Conservation (phyloP, 1,284 basidiomycete species). For the Ustilago xerochloae region DNA sequence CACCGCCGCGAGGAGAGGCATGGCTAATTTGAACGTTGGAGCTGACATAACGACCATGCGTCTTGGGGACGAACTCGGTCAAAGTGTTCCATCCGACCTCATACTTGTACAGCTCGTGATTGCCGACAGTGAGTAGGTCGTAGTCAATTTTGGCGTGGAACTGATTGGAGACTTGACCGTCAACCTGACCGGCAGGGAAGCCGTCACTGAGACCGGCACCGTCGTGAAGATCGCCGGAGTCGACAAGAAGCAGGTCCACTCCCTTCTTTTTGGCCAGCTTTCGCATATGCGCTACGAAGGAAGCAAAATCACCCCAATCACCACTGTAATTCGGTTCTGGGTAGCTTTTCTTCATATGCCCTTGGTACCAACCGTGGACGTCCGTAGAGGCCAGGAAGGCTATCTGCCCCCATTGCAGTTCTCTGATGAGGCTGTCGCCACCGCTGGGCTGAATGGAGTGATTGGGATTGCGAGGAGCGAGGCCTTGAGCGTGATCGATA, state of each 20-base stretch:
- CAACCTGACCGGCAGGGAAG: slow-evolving; percentile 43
- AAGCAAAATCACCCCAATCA: slow-evolving; percentile 66
- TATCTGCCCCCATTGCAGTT: slow-evolving; percentile 80
- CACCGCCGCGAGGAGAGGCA: slow-evolving; percentile 19
- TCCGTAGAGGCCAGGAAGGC: slow-evolving; percentile 85
- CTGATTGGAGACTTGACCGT: slow-evolving; percentile 60
- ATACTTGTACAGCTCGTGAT: slow-evolving; percentile 87
- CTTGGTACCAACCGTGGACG: slow-evolving; percentile 73
- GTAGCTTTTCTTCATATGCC: slow-evolving; percentile 62
- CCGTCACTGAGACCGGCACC: slow-evolving; percentile 65
- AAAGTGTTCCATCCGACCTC: slow-evolving; percentile 81
- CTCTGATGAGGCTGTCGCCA: slow-evolving; percentile 51
- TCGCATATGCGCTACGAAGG: slow-evolving; percentile 62
- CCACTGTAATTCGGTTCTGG: slow-evolving; percentile 66
- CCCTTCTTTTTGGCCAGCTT: slow-evolving; percentile 53
- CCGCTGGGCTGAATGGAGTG: slow-evolving; percentile 16
- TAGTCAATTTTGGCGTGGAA: slow-evolving; percentile 78
- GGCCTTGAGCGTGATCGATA: slow-evolving; percentile 39
- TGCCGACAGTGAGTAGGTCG: slow-evolving; percentile 85
- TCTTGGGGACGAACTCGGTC: slow-evolving; percentile 76
- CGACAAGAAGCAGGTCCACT: slow-evolving; percentile 64
- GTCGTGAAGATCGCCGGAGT: slow-evolving; percentile 64
- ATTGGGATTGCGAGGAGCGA: slow-evolving; percentile 16
- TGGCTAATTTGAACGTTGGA: slow-evolving; percentile 59
- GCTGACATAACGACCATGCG: slow-evolving; percentile 50